phyloP scores from a whole-genome alignment of 2,329 filamentous ascomycete species.

The Penicillium sp. region DNA sequence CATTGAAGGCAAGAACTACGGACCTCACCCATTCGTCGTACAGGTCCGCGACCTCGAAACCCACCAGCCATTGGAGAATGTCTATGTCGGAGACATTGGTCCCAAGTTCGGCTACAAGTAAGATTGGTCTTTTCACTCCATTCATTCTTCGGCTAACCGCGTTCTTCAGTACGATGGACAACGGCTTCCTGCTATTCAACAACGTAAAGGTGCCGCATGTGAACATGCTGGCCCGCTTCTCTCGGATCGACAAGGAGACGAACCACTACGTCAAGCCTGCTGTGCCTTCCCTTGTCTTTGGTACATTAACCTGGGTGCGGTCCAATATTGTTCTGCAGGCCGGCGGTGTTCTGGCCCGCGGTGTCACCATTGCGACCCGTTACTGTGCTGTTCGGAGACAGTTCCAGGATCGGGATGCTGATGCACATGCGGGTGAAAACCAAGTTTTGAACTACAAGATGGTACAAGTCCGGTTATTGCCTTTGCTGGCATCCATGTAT shows the following conservation, averaged over 20 bases:
- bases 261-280: constrained; percentile 65
- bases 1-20: constrained; percentile 63
- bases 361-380: constrained; percentile 72
- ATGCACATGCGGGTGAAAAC: constrained; percentile 60
- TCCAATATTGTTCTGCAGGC: constrained; percentile 71
- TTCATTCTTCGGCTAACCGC: constrained; percentile 6
- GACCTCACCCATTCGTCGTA: constrained; percentile 74
- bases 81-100: constrained; percentile 75
- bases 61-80: constrained; percentile 63
- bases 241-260: constrained; percentile 63
- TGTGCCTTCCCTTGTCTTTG: constrained; percentile 66
- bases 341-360: constrained; percentile 66
- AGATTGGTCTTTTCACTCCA: constrained; percentile 16
- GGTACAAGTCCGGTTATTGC: constrained; percentile 70
- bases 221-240: constrained; percentile 70
- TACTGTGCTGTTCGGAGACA: constrained; percentile 72
- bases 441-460: constrained; percentile 77
- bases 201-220: constrained; percentile 69
- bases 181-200: constrained; percentile 74
- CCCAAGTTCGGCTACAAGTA: constrained; percentile 73
- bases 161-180: constrained; percentile 64
- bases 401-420: constrained; percentile 70
- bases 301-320: constrained; percentile 71
- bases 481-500: constrained; percentile 68
- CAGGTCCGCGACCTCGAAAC: constrained; percentile 68